These are phyloP conservation scores for Aegilops longissima DNA, from an alignment of 176 grass and related monocot genomes.

Conservation along the genomic window DNA sequence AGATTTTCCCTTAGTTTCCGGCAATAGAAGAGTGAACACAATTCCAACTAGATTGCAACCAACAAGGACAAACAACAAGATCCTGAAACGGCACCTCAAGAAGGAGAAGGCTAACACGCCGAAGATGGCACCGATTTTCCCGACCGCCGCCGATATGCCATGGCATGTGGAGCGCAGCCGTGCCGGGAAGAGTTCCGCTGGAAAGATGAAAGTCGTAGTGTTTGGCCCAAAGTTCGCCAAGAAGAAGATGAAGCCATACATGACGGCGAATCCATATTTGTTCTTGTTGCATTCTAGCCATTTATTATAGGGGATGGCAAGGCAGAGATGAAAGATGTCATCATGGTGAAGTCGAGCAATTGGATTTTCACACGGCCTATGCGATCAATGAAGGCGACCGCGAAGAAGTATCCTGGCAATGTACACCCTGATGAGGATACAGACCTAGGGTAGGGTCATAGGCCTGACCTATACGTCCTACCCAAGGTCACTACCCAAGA, in stretches of 20 bases:
- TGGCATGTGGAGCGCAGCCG: constrained; percentile 61
- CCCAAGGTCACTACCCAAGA: too few relatives aligned
- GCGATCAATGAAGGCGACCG: too few relatives aligned
- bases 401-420: too few relatives aligned
- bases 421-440: too few relatives aligned
- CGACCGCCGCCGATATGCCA: constrained; percentile 42
- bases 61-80: neutral
- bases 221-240: constrained; percentile 78
- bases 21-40: constrained; percentile 45
- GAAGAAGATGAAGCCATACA: constrained; percentile 70
- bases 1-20: constrained; percentile 44
- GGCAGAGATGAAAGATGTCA: too few relatives aligned
- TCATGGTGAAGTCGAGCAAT: too few relatives aligned
- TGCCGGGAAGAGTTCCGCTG: constrained; percentile 56
- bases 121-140: constrained; percentile 49
- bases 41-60: constrained; percentile 42
- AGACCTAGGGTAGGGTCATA: too few relatives aligned
- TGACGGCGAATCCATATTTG: constrained; percentile 35
- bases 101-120: neutral
- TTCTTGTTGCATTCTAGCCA: too few relatives aligned
- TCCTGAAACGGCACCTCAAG: neutral
- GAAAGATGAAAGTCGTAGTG: constrained; percentile 60
- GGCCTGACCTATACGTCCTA: too few relatives aligned
- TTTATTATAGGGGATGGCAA: too few relatives aligned
- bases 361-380: too few relatives aligned